phyloP scores from a whole-genome alignment of 345 rosid genomes.

The Mercurialis annua region DNA sequence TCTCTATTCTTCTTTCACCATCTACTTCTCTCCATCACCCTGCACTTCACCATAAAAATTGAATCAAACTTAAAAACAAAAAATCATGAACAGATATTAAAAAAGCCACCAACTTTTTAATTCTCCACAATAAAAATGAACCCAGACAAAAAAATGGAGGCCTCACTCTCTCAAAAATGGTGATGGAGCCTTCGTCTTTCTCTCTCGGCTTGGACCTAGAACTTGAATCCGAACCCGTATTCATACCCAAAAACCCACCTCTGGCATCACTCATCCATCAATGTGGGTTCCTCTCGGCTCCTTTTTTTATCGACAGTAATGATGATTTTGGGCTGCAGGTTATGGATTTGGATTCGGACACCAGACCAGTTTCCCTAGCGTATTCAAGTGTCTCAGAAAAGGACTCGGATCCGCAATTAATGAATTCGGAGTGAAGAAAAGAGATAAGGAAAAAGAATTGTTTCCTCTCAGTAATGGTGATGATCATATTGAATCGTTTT shows the following conservation, averaged over 20 bases:
- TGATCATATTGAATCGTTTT: slow-evolving; percentile 80
- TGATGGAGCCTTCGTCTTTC: slow-evolving; percentile 74
- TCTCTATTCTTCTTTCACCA: too few species aligned
- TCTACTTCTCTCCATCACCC: too few species aligned
- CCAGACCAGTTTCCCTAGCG: slow-evolving; percentile 32
- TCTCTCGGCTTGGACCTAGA: slow-evolving; percentile 78
- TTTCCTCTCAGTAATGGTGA: slow-evolving; percentile 32
- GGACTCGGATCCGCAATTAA: slow-evolving; percentile 28
- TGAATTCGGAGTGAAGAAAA: slow-evolving; percentile 12
- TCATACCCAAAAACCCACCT: too few species aligned
- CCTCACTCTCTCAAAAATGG: slow-evolving; percentile 40
- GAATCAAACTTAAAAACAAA: too few species aligned
- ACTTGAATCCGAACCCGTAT: slow-evolving; percentile 30
- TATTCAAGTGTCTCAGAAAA: slow-evolving; percentile 62
- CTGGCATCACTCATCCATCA: neutral
- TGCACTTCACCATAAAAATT: too few species aligned
- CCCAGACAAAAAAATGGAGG: too few species aligned
- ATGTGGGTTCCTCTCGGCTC: slow-evolving; percentile 14
- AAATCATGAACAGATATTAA: too few species aligned
- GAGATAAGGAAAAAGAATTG: slow-evolving; percentile 17
- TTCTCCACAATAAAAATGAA: too few species aligned
- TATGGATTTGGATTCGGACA: slow-evolving; percentile 48
- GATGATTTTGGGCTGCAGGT: slow-evolving; percentile 4
- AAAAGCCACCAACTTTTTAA: too few species aligned
- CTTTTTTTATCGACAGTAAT: slow-evolving; percentile 10